A percentile compares a stretch with the other conserved stretches of the same genome.
Evolutionary conservation across 805 yeast genomes (phyloP).

Genomic region (Spathaspora gorwiae): DNA sequence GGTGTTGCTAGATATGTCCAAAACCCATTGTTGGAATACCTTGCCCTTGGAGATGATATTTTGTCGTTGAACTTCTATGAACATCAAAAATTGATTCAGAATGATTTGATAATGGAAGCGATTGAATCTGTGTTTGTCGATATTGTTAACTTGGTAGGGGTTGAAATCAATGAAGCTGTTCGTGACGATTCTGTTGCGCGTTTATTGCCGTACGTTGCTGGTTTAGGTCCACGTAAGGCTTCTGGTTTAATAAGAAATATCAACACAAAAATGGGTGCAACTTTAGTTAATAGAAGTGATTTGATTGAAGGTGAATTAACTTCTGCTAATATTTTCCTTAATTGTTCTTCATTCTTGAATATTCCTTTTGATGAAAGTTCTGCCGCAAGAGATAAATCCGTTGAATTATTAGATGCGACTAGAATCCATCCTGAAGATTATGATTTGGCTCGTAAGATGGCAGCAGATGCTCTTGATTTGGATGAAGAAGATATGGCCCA

Average conservation of each 20-base stretch:
- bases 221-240: slow-evolving; percentile 95
- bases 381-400: slow-evolving; percentile 51
- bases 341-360: slow-evolving; percentile 85
- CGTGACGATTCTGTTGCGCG: slow-evolving; percentile 69
- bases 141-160: slow-evolving; percentile 85
- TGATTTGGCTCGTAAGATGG: slow-evolving; percentile 93
- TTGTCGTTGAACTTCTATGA: slow-evolving; percentile 64
- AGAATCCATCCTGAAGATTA: slow-evolving; percentile 98
- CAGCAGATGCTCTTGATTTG: slow-evolving; percentile 93
- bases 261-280: slow-evolving; percentile 58
- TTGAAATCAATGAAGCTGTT: slow-evolving; percentile 87
- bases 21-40: slow-evolving; percentile 88
- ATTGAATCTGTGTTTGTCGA: slow-evolving; percentile 84
- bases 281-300: slow-evolving; percentile 66
- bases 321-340: slow-evolving; percentile 78
- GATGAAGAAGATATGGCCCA: slow-evolving; percentile 91
- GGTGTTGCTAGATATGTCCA: slow-evolving; percentile 90
- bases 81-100: slow-evolving; percentile 66
- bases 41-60: slow-evolving; percentile 72
- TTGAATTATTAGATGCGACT: slow-evolving; percentile 86
- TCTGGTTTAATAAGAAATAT: slow-evolving; percentile 79
- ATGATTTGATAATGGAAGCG: slow-evolving; percentile 59
- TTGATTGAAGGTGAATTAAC: slow-evolving; percentile 76
- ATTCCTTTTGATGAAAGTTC: slow-evolving; percentile 62
- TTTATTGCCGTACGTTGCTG: slow-evolving; percentile 74